phyloP scores from a whole-genome alignment of 768 basidiomycete species.

The Plicaturopsis crispa region DNA sequence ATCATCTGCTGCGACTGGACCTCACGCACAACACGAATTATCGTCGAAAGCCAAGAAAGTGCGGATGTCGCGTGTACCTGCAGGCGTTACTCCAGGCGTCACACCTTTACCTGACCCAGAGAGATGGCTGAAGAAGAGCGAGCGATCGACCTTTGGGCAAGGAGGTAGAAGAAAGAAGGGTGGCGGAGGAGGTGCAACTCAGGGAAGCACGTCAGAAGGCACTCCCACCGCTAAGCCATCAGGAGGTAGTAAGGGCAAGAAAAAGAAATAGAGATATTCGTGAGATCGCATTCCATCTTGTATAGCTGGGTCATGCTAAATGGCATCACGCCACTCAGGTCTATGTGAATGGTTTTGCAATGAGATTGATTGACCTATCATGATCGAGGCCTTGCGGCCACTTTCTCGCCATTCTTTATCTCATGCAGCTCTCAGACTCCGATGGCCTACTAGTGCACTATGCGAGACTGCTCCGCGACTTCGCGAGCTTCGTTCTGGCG shows the following conservation, averaged over 20 bases:
- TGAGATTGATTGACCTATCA: conserved; percentile 8
- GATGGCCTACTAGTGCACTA: too few species aligned
- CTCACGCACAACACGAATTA: conserved; percentile 24
- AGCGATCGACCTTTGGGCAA: conserved; percentile 50
- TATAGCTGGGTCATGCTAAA: conserved; percentile 10
- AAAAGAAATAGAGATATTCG: conserved; percentile 35
- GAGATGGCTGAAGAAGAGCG: conserved; percentile 84
- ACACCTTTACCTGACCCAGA: conserved; percentile 83
- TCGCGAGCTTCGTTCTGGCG: too few species aligned
- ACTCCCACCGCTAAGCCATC: conserved; percentile 16
- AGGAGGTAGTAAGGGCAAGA: conserved; percentile 53
- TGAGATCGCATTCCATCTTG: conserved; percentile 6
- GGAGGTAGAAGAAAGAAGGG: conserved; percentile 47
- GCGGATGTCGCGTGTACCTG: conserved; percentile 61
- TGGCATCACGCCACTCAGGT: conserved; percentile 16
- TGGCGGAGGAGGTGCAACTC: conserved; percentile 56
- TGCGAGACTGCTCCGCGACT: too few species aligned
- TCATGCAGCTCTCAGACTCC: too few species aligned
- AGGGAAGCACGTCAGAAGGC: conserved; percentile 41
- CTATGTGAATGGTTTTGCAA: conserved; percentile 10
- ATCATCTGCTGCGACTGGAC: conserved; percentile 18
- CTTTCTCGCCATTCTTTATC: conserved; percentile 13
- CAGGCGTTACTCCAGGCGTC: conserved; percentile 69
- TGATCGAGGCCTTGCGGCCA: conserved; percentile 10
- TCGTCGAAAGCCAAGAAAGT: conserved; percentile 38